Percentiles rank a stretch among this genome's conserved stretches.
These are phyloP conservation scores for Triglochin maritima DNA, from an alignment of 106 monocot genomes.

Conservation along the genomic window DNA sequence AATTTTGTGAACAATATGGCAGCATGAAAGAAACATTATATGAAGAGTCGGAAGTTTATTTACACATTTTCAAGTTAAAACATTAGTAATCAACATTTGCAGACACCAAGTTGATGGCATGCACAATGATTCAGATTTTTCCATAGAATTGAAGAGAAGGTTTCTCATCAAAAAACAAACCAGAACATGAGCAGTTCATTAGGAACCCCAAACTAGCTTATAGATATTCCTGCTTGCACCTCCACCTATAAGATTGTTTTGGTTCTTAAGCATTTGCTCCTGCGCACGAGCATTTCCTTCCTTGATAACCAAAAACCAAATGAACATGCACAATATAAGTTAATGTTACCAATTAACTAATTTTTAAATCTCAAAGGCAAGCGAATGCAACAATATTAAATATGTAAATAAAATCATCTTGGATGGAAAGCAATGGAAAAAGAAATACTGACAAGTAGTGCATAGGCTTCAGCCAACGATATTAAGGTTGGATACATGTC, in stretches of 20 bases:
- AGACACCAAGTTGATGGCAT: no score
- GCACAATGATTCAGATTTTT: no score
- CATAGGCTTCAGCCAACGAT: conserved; percentile 53
- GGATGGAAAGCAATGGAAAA: no score
- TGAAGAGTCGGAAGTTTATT: no score
- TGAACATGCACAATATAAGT: not conserved
- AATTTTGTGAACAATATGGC: no score
- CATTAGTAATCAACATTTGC: no score
- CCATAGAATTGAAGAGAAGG: no score
- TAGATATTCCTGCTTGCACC: conserved; percentile 92
- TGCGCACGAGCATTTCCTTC: conserved; percentile 60
- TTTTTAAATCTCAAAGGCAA: not conserved
- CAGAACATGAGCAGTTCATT: not conserved
- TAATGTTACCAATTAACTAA: not conserved
- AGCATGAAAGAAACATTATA: no score
- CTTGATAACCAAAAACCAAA: conserved; percentile 22
- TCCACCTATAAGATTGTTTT: conserved; percentile 25
- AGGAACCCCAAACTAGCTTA: conserved; percentile 63
- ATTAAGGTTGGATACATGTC: conserved; percentile 65
- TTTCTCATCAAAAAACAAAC: no score
- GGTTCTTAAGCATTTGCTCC: conserved; percentile 77
- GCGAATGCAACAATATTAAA: not conserved
- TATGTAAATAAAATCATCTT: not conserved
- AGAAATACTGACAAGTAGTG: conserved; percentile 44
- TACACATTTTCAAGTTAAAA: no score